Conservation (phyloP, 495 filamentous ascomycete species). For the Penicillium salamii region DNA sequence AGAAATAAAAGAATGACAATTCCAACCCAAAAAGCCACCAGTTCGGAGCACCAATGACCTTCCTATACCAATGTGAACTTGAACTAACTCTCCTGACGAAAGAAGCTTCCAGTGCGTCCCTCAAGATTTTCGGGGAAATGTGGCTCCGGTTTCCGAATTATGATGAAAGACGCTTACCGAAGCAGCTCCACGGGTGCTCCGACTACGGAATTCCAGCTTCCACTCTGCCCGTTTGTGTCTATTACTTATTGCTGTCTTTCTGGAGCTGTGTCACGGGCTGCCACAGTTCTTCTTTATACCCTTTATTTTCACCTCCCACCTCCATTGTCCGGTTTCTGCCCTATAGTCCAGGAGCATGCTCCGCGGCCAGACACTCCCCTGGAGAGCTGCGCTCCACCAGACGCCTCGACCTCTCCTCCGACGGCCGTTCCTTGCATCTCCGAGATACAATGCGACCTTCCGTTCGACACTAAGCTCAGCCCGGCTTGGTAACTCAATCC, state of each 20-base stretch:
- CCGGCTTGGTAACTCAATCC: constrained; percentile 28
- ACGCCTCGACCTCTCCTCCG: constrained; percentile 38
- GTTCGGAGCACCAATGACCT: constrained; percentile 11
- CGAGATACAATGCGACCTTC: constrained; percentile 40
- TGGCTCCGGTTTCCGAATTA: constrained; percentile 20
- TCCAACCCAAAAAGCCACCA: constrained; percentile 7
- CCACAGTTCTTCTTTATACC: constrained; percentile 6
- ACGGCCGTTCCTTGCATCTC: constrained; percentile 29
- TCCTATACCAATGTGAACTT: constrained; percentile 2
- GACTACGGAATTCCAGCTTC: constrained; percentile 22
- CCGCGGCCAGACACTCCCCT: constrained; percentile 53
- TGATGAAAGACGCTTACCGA: constrained; percentile 39
- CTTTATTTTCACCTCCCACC: constrained; percentile 2
- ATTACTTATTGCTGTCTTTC: constrained; percentile 11
- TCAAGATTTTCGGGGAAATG: constrained; percentile 27
- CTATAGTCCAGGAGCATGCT: constrained; percentile 45
- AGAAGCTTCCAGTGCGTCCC: constrained; percentile 37
- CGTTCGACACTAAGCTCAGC: constrained; percentile 30
- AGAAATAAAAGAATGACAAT: constrained; percentile 10
- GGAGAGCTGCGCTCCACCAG: constrained; percentile 53
- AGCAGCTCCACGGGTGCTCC: constrained; percentile 21
- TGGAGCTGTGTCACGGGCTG: constrained; percentile 17
- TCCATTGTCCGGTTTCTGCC: constrained; percentile 3
- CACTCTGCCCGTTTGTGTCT: constrained; percentile 4
- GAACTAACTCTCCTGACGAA: constrained; percentile 12